Evolutionary conservation across 768 basidiomycete genomes (phyloP).

Genomic region (Boletus barrowsii): DNA sequence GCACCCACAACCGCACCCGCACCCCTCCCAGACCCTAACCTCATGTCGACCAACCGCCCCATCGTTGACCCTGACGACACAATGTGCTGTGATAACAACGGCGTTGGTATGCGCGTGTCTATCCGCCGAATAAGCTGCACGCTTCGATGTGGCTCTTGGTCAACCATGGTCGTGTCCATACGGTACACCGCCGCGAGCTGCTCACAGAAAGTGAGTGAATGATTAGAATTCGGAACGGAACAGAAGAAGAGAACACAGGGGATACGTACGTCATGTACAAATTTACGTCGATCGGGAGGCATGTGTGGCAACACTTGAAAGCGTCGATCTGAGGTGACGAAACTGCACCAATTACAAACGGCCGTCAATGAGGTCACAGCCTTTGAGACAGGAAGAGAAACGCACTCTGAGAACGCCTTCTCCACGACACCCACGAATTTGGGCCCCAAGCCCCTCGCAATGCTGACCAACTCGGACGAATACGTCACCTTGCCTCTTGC

Average conservation of each 20-base stretch:
- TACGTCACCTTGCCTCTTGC: conserved; percentile 46
- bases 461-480: conserved; percentile 56
- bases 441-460: conserved; percentile 46
- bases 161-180: conserved; percentile 82
- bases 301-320: conserved; percentile 77
- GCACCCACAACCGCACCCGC: not conserved
- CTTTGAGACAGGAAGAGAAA: conserved; percentile 12
- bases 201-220: not conserved
- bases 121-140: conserved; percentile 80
- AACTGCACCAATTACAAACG: conserved; percentile 38
- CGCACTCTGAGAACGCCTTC: conserved; percentile 77
- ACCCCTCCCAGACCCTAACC: conserved; percentile 24
- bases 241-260: not conserved
- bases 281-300: conserved; percentile 76
- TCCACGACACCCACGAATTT: conserved; percentile 76
- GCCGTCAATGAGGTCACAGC: not conserved
- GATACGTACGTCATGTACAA: conserved; percentile 68
- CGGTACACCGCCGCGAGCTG: conserved; percentile 78
- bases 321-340: conserved; percentile 62
- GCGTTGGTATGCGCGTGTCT: conserved; percentile 76
- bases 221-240: not conserved
- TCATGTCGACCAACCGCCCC: conserved; percentile 61
- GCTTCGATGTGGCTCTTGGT: conserved; percentile 86
- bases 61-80: conserved; percentile 38
- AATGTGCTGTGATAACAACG: conserved; percentile 55